Conservation (phyloP, 23 red algal species). For the Gracilaria gracilis region DNA sequence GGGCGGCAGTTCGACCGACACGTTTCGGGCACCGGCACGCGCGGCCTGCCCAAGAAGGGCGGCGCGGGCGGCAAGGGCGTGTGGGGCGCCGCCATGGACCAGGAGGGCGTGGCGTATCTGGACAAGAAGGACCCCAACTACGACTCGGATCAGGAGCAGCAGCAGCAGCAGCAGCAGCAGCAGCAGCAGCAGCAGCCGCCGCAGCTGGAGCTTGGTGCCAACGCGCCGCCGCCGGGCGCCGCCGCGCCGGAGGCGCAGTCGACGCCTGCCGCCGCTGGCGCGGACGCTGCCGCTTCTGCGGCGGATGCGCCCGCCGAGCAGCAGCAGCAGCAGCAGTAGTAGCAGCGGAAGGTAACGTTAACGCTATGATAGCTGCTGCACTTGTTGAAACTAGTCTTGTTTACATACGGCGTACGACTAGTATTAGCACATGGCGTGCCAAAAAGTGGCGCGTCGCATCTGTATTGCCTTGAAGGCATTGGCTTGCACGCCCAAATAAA, state of each 20-base stretch:
- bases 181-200: conserved; percentile 31
- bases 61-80: conserved; percentile 91
- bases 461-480: too few relatives aligned
- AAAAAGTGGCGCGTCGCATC: too few relatives aligned
- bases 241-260: neutral
- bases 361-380: too few relatives aligned
- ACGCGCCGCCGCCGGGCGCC: neutral
- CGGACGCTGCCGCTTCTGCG: neutral
- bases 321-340: neutral
- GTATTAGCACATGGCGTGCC: too few relatives aligned
- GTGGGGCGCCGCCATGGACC: conserved; percentile 85
- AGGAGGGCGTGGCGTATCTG: conserved; percentile 75
- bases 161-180: too few relatives aligned
- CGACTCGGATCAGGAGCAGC: conserved; percentile 77
- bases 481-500: too few relatives aligned
- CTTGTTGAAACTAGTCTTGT: too few relatives aligned
- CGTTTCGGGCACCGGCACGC: conserved; percentile 59
- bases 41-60: conserved; percentile 91
- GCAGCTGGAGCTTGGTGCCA: neutral
- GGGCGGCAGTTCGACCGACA: conserved; percentile 57
- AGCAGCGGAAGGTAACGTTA: too few relatives aligned
- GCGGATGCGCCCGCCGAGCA: neutral
- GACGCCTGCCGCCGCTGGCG: neutral
- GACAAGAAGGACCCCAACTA: conserved; percentile 98
- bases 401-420: neutral